Evolutionary conservation across 2,329 filamentous ascomycete species (phyloP).

Genomic region (Apiospora hydei): DNA sequence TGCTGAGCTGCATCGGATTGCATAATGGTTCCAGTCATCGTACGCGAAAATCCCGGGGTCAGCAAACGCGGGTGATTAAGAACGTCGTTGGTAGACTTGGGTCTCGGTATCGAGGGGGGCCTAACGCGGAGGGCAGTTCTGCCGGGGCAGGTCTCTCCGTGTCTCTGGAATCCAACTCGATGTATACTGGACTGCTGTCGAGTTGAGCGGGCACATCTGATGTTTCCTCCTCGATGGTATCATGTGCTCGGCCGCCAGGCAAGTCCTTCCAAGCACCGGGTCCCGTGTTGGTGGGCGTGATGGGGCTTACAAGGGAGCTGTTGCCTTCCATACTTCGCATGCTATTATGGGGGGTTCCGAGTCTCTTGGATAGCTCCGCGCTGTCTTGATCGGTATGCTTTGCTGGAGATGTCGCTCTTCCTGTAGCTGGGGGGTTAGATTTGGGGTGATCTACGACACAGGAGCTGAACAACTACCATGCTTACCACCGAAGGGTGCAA

Average conservation of each 20-base stretch:
- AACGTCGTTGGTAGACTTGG: background rate
- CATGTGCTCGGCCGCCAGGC: background rate
- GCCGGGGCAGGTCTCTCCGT: slow-evolving; percentile 2
- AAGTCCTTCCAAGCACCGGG: background rate
- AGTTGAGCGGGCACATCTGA: slow-evolving; percentile 14
- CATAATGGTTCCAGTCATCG: background rate
- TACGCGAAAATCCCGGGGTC: slow-evolving; percentile 19
- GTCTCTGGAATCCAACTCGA: slow-evolving; percentile 35
- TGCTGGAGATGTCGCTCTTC: slow-evolving; percentile 17
- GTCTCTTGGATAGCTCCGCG: background rate
- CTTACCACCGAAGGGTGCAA: slow-evolving; percentile 55
- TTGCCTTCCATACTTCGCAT: background rate
- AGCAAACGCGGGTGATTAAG: slow-evolving; percentile 13
- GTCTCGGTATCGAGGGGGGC: background rate
- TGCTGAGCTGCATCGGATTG: background rate
- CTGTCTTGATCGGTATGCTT: background rate
- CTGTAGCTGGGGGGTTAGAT: background rate
- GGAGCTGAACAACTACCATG: background rate
- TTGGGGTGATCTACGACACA: too few relatives aligned
- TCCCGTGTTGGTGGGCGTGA: slow-evolving; percentile 22
- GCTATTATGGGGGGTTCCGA: background rate
- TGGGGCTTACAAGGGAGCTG: slow-evolving; percentile 23
- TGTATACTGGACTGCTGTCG: slow-evolving; percentile 27
- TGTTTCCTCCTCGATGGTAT: background rate
- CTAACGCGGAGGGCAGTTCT: slow-evolving; percentile 22